A percentile compares a stretch with the other conserved stretches of the same genome.
These are phyloP conservation scores for Malus sylvestris DNA, from an alignment of 306 rosid genomes.

Conservation along the genomic window DNA sequence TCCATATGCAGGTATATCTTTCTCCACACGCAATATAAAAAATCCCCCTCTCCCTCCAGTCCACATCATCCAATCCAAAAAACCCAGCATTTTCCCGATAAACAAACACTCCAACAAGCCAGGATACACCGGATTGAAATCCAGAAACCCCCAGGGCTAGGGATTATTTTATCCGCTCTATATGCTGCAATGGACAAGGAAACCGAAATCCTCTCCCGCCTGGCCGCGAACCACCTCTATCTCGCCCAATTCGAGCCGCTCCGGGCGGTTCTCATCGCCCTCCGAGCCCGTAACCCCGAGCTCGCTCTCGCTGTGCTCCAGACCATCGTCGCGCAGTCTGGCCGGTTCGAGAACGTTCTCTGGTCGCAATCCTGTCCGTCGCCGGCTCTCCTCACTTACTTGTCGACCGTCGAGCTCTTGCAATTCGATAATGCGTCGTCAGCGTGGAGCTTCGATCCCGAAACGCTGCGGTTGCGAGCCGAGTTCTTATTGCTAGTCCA, in stretches of 20 bases:
- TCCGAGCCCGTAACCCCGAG: slow-evolving; percentile 60
- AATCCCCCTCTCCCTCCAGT: background rate
- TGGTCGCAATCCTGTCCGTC: slow-evolving; percentile 79
- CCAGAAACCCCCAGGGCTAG: background rate
- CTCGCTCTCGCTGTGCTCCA: slow-evolving; percentile 73
- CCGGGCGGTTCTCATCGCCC: slow-evolving; percentile 66
- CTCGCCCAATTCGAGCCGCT: slow-evolving; percentile 87
- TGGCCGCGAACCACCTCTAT: slow-evolving; percentile 77
- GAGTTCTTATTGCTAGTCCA: slow-evolving; percentile 72
- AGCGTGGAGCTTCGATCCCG: slow-evolving; percentile 63
- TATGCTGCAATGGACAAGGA: slow-evolving; percentile 49
- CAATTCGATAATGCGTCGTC: slow-evolving; percentile 63
- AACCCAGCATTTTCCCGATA: background rate
- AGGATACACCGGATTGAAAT: slow-evolving; percentile 3
- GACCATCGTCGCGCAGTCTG: slow-evolving; percentile 70
- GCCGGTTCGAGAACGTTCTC: slow-evolving; percentile 55
- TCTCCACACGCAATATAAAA: background rate
- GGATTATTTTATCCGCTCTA: background rate
- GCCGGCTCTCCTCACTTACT: slow-evolving; percentile 63
- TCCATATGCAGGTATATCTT: background rate
- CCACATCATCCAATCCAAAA: background rate
- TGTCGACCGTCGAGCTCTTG: slow-evolving; percentile 69
- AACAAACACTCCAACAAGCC: background rate
- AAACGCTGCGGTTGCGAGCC: slow-evolving; percentile 64
- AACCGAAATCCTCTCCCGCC: slow-evolving; percentile 73